Base-by-base conservation (phyloP, 2,329 filamentous ascomycete genomes). In the Diaporthe aspalathi region DNA sequence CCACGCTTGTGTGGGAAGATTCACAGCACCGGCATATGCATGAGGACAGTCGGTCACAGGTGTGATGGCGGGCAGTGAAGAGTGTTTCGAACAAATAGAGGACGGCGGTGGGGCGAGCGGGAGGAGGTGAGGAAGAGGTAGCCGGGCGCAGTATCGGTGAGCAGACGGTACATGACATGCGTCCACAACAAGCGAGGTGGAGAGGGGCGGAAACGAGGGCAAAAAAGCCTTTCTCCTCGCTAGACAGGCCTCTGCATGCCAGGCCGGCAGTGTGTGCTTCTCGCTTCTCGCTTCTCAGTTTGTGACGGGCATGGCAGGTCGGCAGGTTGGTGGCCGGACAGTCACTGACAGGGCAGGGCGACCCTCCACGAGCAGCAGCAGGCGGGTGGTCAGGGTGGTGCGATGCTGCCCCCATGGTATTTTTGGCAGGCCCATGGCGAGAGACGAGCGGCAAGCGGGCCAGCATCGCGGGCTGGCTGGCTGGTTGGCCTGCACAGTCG, bases 391-490 rank as follows among this genome's bases (percentile, higher is more conserved):
- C n/a, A n/a, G 45, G 60, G 24, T 67, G 67, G 57, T 54, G 43
- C 43, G 27, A 70, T 73, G 67, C 60, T 72, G 70, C 70, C 50
- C 38, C 63, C 67, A 49, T 71, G 72, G 73, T 74, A 77, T 78
- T 77, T 76, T 77, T 77, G 77, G 77, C 73, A 76, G 70, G 73
- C n/a, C 45, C 70, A 72, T 68, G 24, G 70, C 54, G 66, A 66
- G 32, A 17, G 40, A 32, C 43, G 67, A 29, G 77, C 77, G 76
- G 76, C 74, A 78, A 76, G 74, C 70, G 74, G 74, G 73, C 71
- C 73, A 75, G 75, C 72, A 70, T 74, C 76, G 76, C 76, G 56
- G 75, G 75, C 76, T 79, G 78, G 78, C 79, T 79, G 78, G 75
- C 76, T 79, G 78, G 78, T 79, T 79, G 78, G 77, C 76, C 76